These are phyloP conservation scores for Nelumbo lutea DNA, from an alignment of 164 flowering plant species.

Conservation along the genomic window DNA sequence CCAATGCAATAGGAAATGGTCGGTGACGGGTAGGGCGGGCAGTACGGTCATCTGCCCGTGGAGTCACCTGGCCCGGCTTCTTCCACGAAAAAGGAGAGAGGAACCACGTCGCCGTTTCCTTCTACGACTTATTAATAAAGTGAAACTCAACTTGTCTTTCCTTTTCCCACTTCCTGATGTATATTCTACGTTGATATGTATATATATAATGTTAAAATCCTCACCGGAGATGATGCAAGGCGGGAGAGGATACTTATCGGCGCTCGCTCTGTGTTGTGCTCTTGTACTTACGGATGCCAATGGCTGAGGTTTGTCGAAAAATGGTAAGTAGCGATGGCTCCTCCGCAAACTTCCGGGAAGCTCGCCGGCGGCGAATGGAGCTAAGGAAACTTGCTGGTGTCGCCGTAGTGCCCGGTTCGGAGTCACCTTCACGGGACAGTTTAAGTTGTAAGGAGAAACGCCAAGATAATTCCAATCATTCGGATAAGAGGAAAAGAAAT, in stretches of 20 bases:
- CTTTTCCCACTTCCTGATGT: not conserved
- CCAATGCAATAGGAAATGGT: not conserved
- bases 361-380: conserved; percentile 35
- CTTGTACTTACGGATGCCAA: not conserved
- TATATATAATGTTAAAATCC: too few relatives aligned
- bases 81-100: not conserved
- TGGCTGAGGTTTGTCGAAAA: conserved; percentile 14
- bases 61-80: conserved; percentile 11
- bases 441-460: conserved; percentile 6
- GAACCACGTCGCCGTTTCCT: not conserved
- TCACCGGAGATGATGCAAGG: conserved; percentile 5
- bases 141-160: too few relatives aligned
- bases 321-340: conserved; percentile 21
- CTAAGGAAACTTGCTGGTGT: conserved; percentile 18
- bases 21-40: conserved; percentile 19
- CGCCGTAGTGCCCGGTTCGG: not conserved
- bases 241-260: not conserved
- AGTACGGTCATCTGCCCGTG: conserved; percentile 15
- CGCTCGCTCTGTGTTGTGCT: not conserved
- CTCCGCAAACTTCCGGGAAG: conserved; percentile 29
- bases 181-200: too few relatives aligned
- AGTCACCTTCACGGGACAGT: not conserved
- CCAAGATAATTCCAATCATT: not conserved
- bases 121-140: not conserved
- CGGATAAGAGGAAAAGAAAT: conserved; percentile 12